These are phyloP conservation scores for Puccinia polysora DNA, from an alignment of 1,284 basidiomycete species.

Conservation along the genomic window DNA sequence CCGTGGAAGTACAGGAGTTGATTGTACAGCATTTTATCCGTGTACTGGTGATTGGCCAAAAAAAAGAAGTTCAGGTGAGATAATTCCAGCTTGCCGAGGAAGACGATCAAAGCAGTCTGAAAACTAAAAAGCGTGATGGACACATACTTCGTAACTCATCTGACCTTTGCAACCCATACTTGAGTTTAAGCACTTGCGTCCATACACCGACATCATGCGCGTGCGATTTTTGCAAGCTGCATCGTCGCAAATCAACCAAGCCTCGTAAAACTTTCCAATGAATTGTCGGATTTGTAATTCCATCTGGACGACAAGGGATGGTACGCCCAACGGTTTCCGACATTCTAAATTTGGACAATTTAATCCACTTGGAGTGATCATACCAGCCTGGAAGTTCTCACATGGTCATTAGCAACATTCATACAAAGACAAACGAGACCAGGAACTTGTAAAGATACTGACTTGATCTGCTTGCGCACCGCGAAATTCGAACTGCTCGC, in stretches of 20 bases:
- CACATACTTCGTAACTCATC: slow-evolving; percentile 69
- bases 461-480: slow-evolving; percentile 67
- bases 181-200: slow-evolving; percentile 65
- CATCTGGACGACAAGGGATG: slow-evolving; percentile 74
- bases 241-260: slow-evolving; percentile 83
- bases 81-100: not conserved
- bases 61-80: not conserved
- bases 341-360: slow-evolving; percentile 60
- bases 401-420: not conserved
- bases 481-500: slow-evolving; percentile 62
- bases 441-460: slow-evolving; percentile 55
- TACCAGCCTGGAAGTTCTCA: slow-evolving; percentile 48
- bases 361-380: slow-evolving; percentile 57
- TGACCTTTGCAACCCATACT: slow-evolving; percentile 63
- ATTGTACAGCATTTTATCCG: slow-evolving; percentile 74
- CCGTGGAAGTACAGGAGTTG: slow-evolving; percentile 75
- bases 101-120: not conserved
- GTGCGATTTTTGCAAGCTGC: slow-evolving; percentile 74
- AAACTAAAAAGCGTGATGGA: not conserved
- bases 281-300: slow-evolving; percentile 74
- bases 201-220: slow-evolving; percentile 88
- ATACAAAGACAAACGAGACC: slow-evolving; percentile 48
- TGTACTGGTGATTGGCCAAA: slow-evolving; percentile 61
- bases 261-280: slow-evolving; percentile 79
- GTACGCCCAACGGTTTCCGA: slow-evolving; percentile 57